A percentile compares a stretch with the other conserved stretches of the same genome.
phyloP scores from a whole-genome alignment of 805 yeast genomes.

The Kuraishia hungarica region DNA sequence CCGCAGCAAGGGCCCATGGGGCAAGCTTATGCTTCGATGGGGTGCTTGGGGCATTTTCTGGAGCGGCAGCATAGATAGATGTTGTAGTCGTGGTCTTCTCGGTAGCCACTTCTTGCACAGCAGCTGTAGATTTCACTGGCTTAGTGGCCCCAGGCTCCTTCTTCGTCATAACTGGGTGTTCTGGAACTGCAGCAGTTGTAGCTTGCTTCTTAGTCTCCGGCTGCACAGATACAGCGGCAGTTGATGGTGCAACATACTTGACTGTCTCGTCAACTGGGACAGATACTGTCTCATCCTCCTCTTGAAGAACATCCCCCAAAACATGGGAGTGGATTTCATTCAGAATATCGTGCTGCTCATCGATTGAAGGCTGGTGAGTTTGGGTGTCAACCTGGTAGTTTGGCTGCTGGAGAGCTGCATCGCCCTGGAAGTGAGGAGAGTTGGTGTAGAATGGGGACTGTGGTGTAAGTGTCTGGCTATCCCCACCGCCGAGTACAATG shows the following conservation, averaged over 20 bases:
- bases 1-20: conserved; percentile 42
- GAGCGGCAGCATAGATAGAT: background rate
- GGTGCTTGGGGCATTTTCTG: background rate
- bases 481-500: background rate
- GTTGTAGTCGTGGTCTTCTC: conserved; percentile 2
- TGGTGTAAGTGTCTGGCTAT: background rate
- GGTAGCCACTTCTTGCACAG: conserved; percentile 1
- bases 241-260: background rate
- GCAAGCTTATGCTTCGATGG: conserved; percentile 25
- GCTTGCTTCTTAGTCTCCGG: conserved; percentile 4
- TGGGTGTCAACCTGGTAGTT: conserved; percentile 1
- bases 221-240: background rate
- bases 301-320: conserved; percentile 29
- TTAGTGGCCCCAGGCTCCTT: conserved; percentile 5
- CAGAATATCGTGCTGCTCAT: conserved; percentile 17
- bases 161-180: background rate
- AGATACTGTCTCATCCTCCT: conserved; percentile 11
- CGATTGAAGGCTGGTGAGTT: conserved; percentile 10
- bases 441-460: background rate
- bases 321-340: conserved; percentile 30
- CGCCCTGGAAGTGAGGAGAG: conserved; percentile 1
- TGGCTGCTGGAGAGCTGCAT: background rate
- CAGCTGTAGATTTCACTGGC: conserved; percentile 6
- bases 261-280: background rate
- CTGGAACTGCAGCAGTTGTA: conserved; percentile 1